phyloP scores from a whole-genome alignment of 2,329 filamentous ascomycete species.

The Pyrenochaeta sp. region DNA sequence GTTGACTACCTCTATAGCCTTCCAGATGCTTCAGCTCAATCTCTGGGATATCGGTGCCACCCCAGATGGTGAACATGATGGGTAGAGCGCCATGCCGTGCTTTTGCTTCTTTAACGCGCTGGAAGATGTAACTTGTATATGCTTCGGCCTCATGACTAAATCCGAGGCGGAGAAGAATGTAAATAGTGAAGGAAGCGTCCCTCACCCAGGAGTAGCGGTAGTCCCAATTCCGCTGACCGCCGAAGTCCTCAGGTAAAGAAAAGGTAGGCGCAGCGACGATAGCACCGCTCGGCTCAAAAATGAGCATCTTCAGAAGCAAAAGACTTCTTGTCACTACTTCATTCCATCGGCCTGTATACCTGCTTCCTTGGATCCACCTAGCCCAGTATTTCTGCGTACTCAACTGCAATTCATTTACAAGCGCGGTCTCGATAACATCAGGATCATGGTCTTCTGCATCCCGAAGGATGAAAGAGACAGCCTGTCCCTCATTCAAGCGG shows the following conservation, averaged over 20 bases:
- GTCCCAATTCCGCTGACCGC: conserved; percentile 64
- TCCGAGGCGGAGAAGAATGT: conserved; percentile 77
- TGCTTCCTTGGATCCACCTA: conserved; percentile 75
- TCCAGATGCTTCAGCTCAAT: conserved; percentile 73
- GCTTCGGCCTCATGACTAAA: conserved; percentile 79
- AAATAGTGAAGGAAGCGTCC: conserved; percentile 80
- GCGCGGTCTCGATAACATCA: conserved; percentile 63
- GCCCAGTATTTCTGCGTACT: conserved; percentile 77
- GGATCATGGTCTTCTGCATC: conserved; percentile 66
- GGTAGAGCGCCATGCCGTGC: conserved; percentile 69
- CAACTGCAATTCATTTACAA: conserved; percentile 70
- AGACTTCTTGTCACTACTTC: conserved; percentile 76
- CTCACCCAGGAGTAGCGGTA: conserved; percentile 82
- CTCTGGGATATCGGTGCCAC: conserved; percentile 78
- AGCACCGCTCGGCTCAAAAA: conserved; percentile 79
- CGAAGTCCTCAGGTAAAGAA: conserved; percentile 73
- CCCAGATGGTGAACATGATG: conserved; percentile 79
- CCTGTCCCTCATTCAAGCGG: conserved; percentile 70
- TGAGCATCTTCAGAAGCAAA: conserved; percentile 78
- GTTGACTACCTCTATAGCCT: conserved; percentile 74
- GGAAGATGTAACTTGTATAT: conserved; percentile 80
- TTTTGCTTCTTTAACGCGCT: conserved; percentile 71
- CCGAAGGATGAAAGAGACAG: conserved; percentile 73
- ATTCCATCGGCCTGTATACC: conserved; percentile 75
- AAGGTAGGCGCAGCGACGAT: conserved; percentile 81